Base-by-base conservation (phyloP, 2,329 filamentous ascomycete genomes). In the Sporothrix euskadiensis region DNA sequence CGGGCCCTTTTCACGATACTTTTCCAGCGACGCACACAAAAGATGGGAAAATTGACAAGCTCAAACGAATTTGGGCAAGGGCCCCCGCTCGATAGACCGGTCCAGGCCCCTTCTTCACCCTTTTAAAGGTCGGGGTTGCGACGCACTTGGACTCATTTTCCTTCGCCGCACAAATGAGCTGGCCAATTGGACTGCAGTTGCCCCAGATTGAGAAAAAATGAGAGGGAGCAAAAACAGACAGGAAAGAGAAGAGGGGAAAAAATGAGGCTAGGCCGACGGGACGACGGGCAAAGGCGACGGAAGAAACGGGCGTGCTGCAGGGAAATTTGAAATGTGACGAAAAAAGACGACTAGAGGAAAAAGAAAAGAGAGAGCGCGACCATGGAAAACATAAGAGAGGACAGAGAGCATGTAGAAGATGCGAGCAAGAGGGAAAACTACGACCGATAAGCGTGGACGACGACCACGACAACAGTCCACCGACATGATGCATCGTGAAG, bases 11-110 rank as follows among this genome's bases (percentile, higher is more conserved):
- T 66, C 61, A 66, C 61, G 61, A 66, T 66, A 22, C n/a, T 22
- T 66, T 47, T 47, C n/a, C 9, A 3, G 26, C 10, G 32, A 41
- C 14, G 26, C 44, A 22, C 65, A 54, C n/a, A 35, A 35, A 69
- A 39, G n/a, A 65, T 10, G 26, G 22, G 19, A 35, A 32, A 61
- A 61, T 16, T 8, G 32, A 35, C 16, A 56, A 41, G n/a, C n/a
- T 35, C 32, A 41, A 56, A 44, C 14, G 32, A 19, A 68, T n/a
- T 52, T 32, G 16, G 26, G 47, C 65, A 68, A 68, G 41, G 63
- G 65, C 52, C 65, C 65, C 65, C 65, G 44, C 65, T 68, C 49
- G 8, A 69, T 69, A 9, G 66, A 69, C 47, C 47, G 65, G 65
- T 69, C 65, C 30, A 69, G 65, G 61, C 39, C 57, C 57, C 32